These are phyloP conservation scores for Claviceps fusiformis DNA, from an alignment of 2,329 filamentous ascomycete genomes.

Conservation along the genomic window DNA sequence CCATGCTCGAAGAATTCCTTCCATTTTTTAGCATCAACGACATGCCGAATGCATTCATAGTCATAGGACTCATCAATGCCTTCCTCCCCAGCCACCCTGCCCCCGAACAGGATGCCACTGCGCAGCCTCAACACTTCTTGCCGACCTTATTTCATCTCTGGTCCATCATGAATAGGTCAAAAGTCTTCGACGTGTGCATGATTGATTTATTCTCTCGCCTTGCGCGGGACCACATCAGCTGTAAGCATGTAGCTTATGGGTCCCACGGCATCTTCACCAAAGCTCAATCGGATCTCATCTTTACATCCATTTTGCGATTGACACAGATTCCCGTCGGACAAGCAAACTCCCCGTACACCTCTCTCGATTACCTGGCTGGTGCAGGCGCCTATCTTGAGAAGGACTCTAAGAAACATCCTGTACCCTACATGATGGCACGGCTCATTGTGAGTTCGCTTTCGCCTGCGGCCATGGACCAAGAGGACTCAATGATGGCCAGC, in stretches of 20 bases:
- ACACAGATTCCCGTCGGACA: slow-evolving; percentile 95
- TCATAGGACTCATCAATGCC: slow-evolving; percentile 75
- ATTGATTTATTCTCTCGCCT: slow-evolving; percentile 82
- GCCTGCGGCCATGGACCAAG: slow-evolving; percentile 62
- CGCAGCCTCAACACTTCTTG: slow-evolving; percentile 79
- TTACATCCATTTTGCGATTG: slow-evolving; percentile 77
- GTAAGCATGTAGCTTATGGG: slow-evolving; percentile 63
- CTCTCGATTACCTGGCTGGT: slow-evolving; percentile 71
- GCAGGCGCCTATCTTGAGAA: slow-evolving; percentile 78
- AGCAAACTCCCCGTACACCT: slow-evolving; percentile 81
- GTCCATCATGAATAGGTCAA: slow-evolving; percentile 85
- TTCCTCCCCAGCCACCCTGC: slow-evolving; percentile 75
- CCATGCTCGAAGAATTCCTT: slow-evolving; percentile 67
- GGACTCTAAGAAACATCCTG: slow-evolving; percentile 84
- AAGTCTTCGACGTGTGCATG: slow-evolving; percentile 72
- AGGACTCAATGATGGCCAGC: slow-evolving; percentile 68
- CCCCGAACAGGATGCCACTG: slow-evolving; percentile 54
- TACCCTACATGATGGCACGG: slow-evolving; percentile 80
- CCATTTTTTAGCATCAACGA: slow-evolving; percentile 91
- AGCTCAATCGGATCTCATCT: slow-evolving; percentile 84
- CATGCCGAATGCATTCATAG: slow-evolving; percentile 81
- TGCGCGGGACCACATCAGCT: slow-evolving; percentile 68
- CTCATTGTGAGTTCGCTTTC: slow-evolving; percentile 92
- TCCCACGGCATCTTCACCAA: slow-evolving; percentile 84
- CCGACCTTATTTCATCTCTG: slow-evolving; percentile 95